A percentile compares a stretch with the other conserved stretches of the same genome.
phyloP scores from a whole-genome alignment of 2,329 filamentous ascomycete genomes.

The Venturia carpophila region DNA sequence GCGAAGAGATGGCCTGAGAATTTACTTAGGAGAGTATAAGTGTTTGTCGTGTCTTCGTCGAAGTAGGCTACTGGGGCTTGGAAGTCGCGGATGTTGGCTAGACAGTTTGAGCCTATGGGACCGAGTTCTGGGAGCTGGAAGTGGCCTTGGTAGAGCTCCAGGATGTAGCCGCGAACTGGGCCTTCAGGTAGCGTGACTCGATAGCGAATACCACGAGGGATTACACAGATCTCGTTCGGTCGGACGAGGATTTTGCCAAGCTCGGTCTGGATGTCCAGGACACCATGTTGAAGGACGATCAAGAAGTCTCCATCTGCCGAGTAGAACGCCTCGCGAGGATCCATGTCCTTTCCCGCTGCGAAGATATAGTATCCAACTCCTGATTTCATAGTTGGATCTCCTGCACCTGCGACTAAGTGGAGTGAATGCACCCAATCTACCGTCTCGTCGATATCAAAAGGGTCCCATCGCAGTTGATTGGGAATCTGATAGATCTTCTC shows the following conservation, averaged over 20 bases:
- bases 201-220: conserved; percentile 67
- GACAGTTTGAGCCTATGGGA: conserved; percentile 63
- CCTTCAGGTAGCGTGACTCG: conserved; percentile 57
- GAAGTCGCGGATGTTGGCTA: conserved; percentile 72
- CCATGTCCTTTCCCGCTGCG: conserved; percentile 32
- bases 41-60: conserved; percentile 41
- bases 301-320: conserved; percentile 65
- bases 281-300: conserved; percentile 67
- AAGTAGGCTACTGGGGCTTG: conserved; percentile 63
- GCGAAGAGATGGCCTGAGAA: conserved; percentile 61
- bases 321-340: conserved; percentile 42
- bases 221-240: conserved; percentile 69
- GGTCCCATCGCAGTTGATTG: conserved; percentile 22
- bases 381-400: conserved; percentile 32
- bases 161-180: conserved; percentile 62
- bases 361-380: conserved; percentile 31
- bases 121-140: conserved; percentile 65
- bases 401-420: conserved; percentile 45
- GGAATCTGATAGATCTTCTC: conserved; percentile 32
- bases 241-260: conserved; percentile 66
- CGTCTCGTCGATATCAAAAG: conserved; percentile 33
- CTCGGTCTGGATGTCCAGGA: conserved; percentile 69
- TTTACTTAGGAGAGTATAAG: conserved; percentile 53
- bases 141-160: conserved; percentile 67
- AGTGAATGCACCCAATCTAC: conserved; percentile 63